Evolutionary conservation across 805 yeast genomes (phyloP).

Genomic region (Nakazawaea peltata): DNA sequence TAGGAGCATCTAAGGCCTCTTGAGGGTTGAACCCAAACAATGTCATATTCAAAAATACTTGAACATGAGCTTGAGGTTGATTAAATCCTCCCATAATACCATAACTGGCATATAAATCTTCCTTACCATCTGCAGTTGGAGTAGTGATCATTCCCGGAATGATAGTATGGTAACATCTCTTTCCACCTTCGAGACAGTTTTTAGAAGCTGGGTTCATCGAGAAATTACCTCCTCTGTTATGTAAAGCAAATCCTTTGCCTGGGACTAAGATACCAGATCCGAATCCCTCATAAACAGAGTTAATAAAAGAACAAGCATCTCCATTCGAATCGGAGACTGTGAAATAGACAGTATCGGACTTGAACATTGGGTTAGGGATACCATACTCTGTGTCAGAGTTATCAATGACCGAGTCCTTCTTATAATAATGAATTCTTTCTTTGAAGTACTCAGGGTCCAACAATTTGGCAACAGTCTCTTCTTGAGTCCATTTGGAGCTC

Average conservation of each 20-base stretch:
- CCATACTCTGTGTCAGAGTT: conserved; percentile 38
- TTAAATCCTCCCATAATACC: conserved; percentile 87
- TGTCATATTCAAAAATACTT: conserved; percentile 59
- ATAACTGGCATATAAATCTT: conserved; percentile 56
- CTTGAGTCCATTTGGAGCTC: conserved; percentile 22
- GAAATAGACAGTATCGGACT: conserved; percentile 68
- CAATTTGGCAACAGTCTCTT: conserved; percentile 30
- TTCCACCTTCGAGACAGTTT: conserved; percentile 59
- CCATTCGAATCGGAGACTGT: conserved; percentile 59
- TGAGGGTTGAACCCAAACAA: conserved; percentile 63
- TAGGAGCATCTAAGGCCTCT: conserved; percentile 66
- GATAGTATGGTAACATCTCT: conserved; percentile 76
- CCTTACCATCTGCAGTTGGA: conserved; percentile 21
- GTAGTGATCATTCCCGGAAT: conserved; percentile 74
- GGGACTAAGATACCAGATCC: conserved; percentile 67
- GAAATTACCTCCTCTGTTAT: conserved; percentile 74
- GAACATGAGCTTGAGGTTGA: conserved; percentile 83
- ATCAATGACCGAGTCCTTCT: conserved; percentile 28
- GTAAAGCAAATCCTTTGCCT: conserved; percentile 58
- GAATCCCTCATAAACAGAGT: conserved; percentile 61
- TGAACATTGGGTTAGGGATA: conserved; percentile 48
- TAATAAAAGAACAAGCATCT: conserved; percentile 77
- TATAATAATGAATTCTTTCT: conserved; percentile 40
- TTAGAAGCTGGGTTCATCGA: conserved; percentile 46
- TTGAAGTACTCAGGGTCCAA: conserved; percentile 41